Evolutionary conservation across 805 yeast genomes (phyloP).

Genomic region (Starmerella floris): DNA sequence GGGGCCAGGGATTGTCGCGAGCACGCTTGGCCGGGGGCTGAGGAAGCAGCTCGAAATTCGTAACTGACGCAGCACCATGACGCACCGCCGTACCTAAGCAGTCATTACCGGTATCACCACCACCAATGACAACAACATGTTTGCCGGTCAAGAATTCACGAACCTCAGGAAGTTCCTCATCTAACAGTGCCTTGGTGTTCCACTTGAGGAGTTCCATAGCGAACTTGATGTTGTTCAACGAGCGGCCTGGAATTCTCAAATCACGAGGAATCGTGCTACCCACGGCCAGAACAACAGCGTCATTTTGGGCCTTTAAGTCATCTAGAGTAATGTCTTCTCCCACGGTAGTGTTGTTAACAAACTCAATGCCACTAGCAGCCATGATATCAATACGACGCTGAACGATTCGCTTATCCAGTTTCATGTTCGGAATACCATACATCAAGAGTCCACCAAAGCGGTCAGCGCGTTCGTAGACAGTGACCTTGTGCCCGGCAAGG

Average conservation of each 20-base stretch:
- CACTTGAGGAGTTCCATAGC: slow-evolving; percentile 85
- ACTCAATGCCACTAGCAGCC: slow-evolving; percentile 78
- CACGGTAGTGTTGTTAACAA: slow-evolving; percentile 61
- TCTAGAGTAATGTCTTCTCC: slow-evolving; percentile 72
- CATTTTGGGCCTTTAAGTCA: slow-evolving; percentile 48
- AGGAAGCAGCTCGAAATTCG: slow-evolving; percentile 88
- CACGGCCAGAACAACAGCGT: slow-evolving; percentile 81
- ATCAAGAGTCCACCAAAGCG: slow-evolving; percentile 93
- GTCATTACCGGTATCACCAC: slow-evolving; percentile 99
- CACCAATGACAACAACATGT: slow-evolving; percentile 92
- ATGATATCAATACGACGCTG: slow-evolving; percentile 84
- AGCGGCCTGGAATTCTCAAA: slow-evolving; percentile 86
- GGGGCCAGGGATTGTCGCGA: slow-evolving; percentile 98
- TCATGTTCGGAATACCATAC: slow-evolving; percentile 99
- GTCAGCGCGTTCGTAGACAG: slow-evolving; percentile 87
- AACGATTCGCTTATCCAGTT: slow-evolving; percentile 82
- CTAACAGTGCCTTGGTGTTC: slow-evolving; percentile 82
- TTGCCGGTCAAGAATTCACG: slow-evolving; percentile 64
- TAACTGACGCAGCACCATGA: slow-evolving; percentile 90
- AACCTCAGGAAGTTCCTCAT: slow-evolving; percentile 64
- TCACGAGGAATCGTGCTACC: slow-evolving; percentile 97
- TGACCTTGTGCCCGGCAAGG: slow-evolving; percentile 86
- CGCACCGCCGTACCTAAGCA: slow-evolving; percentile 95
- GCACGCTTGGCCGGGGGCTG: slow-evolving; percentile 77
- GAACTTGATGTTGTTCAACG: slow-evolving; percentile 72